Base-by-base conservation (phyloP, 163 green algal genomes). In the Coccomyxa subellipsoidea region DNA sequence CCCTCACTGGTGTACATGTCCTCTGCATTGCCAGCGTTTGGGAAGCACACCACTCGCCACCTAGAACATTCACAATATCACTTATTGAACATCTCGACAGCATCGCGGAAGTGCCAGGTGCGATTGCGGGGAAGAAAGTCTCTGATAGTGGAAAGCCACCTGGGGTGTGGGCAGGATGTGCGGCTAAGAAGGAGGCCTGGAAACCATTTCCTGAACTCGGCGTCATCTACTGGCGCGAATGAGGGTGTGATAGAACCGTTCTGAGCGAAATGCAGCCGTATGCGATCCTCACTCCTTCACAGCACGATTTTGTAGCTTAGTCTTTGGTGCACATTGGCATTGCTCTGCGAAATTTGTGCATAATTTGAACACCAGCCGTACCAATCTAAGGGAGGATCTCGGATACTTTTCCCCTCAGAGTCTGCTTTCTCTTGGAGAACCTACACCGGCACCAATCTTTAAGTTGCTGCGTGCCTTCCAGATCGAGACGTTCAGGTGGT, bases 1-100 rank as follows among this genome's bases (percentile, higher is more conserved):
- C 94, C 94, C 84, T 97, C 93, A 7, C 87, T 93, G 2, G 91
- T 97, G 83, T 90, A 98, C 90, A 97, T 95, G 85, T 97, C 94
- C 80, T 98, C 95, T 4, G 92, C 90, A 37, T 88, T 96, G 69
- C 94, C 95, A 12, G 94, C 90, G 69, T 90, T 93, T 29, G 88
- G 83, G 47, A 97, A 95, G 83, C 90, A 94, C 72, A 97, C 40
- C 39, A 96, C 78, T 10, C 88, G 85, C 80, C 89, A 69, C 82
- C 85, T 93, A 53, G n/a, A 12, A 12, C n/a, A 69, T 12, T 47
- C 25, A 0, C 4, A 7, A 71, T 31, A 39, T 25, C n/a, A n/a
- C n/a, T n/a, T n/a, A n/a, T n/a, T n/a, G n/a, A n/a, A n/a, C n/a
- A n/a, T n/a, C n/a, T n/a, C n/a, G n/a, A n/a, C n/a, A n/a, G n/a